Evolutionary conservation across 495 filamentous ascomycete species (phyloP).

Genomic region (Letharia lupina): DNA sequence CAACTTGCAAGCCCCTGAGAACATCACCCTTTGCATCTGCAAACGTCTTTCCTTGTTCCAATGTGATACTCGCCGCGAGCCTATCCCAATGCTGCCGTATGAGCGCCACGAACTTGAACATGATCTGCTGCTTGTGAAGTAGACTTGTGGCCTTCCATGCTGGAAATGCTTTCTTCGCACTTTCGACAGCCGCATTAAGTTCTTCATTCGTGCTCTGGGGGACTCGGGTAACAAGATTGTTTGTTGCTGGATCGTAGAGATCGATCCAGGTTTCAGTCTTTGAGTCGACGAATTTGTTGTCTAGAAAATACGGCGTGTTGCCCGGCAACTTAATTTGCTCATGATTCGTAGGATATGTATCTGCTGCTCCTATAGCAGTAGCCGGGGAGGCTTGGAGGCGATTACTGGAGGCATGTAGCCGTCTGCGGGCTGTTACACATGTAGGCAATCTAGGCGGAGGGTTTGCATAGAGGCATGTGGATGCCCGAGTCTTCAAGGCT

Average conservation of each 20-base stretch:
- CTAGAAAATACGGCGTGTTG: constrained; percentile 83
- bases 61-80: constrained; percentile 86
- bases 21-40: constrained; percentile 94
- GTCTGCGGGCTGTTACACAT: constrained; percentile 5
- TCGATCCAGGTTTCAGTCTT: constrained; percentile 78
- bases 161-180: constrained; percentile 84
- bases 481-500: not conserved
- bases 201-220: constrained; percentile 90
- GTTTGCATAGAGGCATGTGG: not conserved
- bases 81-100: constrained; percentile 95
- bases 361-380: constrained; percentile 48
- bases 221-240: constrained; percentile 96
- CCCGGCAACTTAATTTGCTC: constrained; percentile 62
- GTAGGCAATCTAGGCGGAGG: not conserved
- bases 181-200: constrained; percentile 76
- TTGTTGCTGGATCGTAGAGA: constrained; percentile 89
- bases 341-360: constrained; percentile 74
- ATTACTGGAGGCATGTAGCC: constrained; percentile 1
- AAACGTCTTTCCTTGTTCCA: constrained; percentile 98
- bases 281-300: constrained; percentile 82
- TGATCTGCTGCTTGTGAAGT: constrained; percentile 82
- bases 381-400: constrained; percentile 34
- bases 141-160: constrained; percentile 78
- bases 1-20: constrained; percentile 89
- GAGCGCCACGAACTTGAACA: constrained; percentile 89